phyloP scores from a whole-genome alignment of 73 alveolate species.

The Paramecium caudatum region DNA sequence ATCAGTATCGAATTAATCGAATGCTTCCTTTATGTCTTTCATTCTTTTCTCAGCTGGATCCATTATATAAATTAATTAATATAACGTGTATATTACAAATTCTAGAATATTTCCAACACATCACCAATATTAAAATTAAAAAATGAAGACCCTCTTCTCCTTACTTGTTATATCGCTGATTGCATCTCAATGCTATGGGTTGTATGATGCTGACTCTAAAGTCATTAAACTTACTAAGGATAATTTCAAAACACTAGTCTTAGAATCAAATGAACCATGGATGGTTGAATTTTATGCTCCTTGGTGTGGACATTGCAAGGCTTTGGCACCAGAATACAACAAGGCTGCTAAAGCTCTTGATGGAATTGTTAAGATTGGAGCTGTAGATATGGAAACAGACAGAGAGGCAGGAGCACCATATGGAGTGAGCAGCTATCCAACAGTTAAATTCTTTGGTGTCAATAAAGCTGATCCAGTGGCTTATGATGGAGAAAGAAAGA shows the following conservation, averaged over 20 bases:
- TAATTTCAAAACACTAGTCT: slow-evolving; percentile 87
- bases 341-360: slow-evolving; percentile 92
- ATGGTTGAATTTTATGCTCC: slow-evolving; percentile 86
- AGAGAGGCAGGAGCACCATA: slow-evolving; percentile 83
- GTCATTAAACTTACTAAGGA: slow-evolving; percentile 92
- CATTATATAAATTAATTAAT: not conserved
- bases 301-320: slow-evolving; percentile 98
- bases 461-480: slow-evolving; percentile 83
- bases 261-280: slow-evolving; percentile 92
- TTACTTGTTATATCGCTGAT: not conserved
- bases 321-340: slow-evolving; percentile 95
- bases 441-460: slow-evolving; percentile 91
- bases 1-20: slow-evolving; percentile 69
- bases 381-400: slow-evolving; percentile 87
- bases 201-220: slow-evolving; percentile 77
- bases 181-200: not conserved
- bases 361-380: slow-evolving; percentile 95
- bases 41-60: slow-evolving; percentile 57
- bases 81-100: not conserved
- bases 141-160: not conserved
- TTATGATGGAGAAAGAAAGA: slow-evolving; percentile 86
- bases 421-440: slow-evolving; percentile 90
- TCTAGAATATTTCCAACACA: slow-evolving; percentile 57
- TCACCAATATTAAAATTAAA: slow-evolving; percentile 41
- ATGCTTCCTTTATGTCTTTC: slow-evolving; percentile 68